Percentiles rank a stretch among this genome's conserved stretches.
Conservation (phyloP, 164 flowering plant species). For the Taxillus chinensis region DNA sequence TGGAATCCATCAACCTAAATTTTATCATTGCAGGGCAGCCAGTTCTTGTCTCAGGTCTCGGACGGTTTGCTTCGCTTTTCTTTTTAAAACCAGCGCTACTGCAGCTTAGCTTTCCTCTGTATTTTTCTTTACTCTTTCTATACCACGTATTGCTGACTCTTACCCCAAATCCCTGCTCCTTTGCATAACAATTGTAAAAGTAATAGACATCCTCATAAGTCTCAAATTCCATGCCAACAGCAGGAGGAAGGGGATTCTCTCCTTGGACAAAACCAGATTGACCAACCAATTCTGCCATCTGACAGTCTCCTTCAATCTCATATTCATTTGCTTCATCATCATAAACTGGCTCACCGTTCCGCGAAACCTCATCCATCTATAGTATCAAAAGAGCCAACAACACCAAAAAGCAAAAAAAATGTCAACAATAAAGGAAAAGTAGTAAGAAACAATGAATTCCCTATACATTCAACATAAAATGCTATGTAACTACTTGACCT, state of each 20-base stretch:
- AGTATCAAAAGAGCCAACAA: neutral
- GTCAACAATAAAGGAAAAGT: too few relatives aligned
- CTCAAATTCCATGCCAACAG: conserved; percentile 34
- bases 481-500: too few relatives aligned
- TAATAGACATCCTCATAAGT: conserved; percentile 29
- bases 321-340: conserved; percentile 26
- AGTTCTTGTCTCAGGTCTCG: conserved; percentile 32
- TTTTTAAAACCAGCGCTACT: conserved; percentile 34
- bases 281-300: conserved; percentile 18
- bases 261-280: conserved; percentile 18
- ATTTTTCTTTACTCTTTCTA: conserved; percentile 29
- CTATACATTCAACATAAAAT: too few relatives aligned
- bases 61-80: conserved; percentile 28
- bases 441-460: too few relatives aligned
- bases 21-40: conserved; percentile 35
- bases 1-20: conserved; percentile 24
- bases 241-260: conserved; percentile 31
- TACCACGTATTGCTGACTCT: conserved; percentile 34
- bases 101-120: conserved; percentile 34
- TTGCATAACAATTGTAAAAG: conserved; percentile 29
- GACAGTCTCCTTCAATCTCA: conserved; percentile 24
- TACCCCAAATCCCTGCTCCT: conserved; percentile 30
- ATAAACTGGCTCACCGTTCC: conserved; percentile 21
- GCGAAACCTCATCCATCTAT: conserved; percentile 29
- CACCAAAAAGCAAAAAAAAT: neutral